Base-by-base conservation (phyloP, 176 grass and related monocot species). In the Carex cristatella region DNA sequence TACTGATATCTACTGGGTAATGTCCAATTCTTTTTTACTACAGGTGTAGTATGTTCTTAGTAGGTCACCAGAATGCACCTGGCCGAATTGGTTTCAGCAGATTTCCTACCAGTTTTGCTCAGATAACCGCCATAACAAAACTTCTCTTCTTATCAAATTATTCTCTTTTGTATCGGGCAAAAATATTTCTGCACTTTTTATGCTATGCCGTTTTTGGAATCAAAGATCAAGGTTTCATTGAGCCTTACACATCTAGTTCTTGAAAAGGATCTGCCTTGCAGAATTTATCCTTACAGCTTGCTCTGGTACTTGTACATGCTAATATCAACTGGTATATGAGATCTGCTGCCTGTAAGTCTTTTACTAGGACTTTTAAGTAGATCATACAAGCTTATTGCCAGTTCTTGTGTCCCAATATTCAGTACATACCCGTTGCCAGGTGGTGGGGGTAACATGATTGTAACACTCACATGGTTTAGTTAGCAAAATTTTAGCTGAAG, bases 1-100 rank as follows among this genome's bases (percentile, higher is more conserved):
- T 73, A 77, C 88, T 61, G 93, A 96, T 81, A 87, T 90, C 70
- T 95, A 92, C 65, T 99, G 97, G 97, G 97, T 99, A 99, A 83
- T 85, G 31, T 37, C 63, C 12, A 71, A 33, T 85, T 55, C 65
- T 81, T 63, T 83, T 63, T 16, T 11, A 56, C 53, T 35, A 79
- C 11, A 58, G 74, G 28, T 58, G 7, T 57, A 57, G 15, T 72
- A 10, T n/a, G 18, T 72, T 72, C 18, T 48, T 46, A 72, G 38
- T 72, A 19, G 38, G 69, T 72, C 15, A 46, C 61, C 69, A 72
- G 37, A 44, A 72, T 72, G 38, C 38, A 72, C 38, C 38, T 48
- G 69, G 40, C 69, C 38, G 19, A 72, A 46, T 72, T 72, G 69
- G 16, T 23, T 33, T 69, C 66, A 69, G 65, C 33, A 69, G 32